These are phyloP conservation scores for Leptomonas seymouri DNA, from an alignment of 208 protist species.

Conservation along the genomic window DNA sequence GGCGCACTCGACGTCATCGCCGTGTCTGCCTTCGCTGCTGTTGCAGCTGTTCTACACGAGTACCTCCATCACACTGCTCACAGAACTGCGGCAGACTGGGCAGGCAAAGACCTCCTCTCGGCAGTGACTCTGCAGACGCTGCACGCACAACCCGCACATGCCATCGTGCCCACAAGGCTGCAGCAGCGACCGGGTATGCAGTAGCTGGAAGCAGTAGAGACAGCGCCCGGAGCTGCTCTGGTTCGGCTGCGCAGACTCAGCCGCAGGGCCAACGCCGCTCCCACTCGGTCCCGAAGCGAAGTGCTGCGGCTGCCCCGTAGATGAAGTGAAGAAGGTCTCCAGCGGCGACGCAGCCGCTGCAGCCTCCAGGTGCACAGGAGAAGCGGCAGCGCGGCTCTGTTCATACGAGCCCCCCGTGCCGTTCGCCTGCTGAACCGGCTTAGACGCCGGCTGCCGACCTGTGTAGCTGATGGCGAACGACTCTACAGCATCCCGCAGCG, in stretches of 20 bases:
- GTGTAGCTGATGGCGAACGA: constrained; percentile 25
- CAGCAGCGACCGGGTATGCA: constrained; percentile 39
- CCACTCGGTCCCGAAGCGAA: neutral
- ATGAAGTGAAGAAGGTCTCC: constrained; percentile 26
- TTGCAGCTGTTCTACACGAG: constrained; percentile 23
- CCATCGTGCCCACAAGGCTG: constrained; percentile 71
- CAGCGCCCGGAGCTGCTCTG: constrained; percentile 33
- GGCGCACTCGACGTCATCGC: neutral
- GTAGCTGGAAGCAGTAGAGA: constrained; percentile 46
- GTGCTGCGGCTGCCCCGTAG: neutral
- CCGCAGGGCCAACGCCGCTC: neutral
- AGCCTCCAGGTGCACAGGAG: neutral
- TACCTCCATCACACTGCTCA: constrained; percentile 40
- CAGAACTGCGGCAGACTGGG: constrained; percentile 43
- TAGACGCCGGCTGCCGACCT: neutral
- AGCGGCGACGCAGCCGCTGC: constrained; percentile 17
- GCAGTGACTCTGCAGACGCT: constrained; percentile 44
- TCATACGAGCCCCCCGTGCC: neutral
- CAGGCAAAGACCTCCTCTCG: constrained; percentile 53
- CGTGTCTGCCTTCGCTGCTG: neutral
- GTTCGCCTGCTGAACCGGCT: neutral
- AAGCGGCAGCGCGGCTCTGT: neutral
- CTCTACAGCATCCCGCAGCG: constrained; percentile 22
- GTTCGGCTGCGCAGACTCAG: neutral
- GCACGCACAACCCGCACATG: constrained; percentile 53